Evolutionary conservation across 805 yeast species (phyloP).

Genomic region (Kockiozyma suomiensis): DNA sequence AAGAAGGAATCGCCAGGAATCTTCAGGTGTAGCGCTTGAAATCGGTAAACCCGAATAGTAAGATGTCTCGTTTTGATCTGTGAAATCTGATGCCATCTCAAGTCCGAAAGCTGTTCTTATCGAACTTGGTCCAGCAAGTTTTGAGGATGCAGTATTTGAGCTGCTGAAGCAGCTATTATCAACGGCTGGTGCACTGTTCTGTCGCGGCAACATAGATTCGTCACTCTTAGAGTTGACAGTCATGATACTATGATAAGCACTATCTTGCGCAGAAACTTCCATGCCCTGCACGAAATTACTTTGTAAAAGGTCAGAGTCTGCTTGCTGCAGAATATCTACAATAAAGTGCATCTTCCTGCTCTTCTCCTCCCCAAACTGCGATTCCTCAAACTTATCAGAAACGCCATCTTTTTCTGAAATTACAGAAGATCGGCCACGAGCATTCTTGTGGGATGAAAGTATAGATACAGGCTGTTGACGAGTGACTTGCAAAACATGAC

Average conservation of each 20-base stretch:
- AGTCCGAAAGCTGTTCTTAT: no score
- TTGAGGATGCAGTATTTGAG: no score
- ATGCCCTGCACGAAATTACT: not conserved
- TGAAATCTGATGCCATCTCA: no score
- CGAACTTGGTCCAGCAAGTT: no score
- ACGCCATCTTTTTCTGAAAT: not conserved
- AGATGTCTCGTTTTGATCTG: not conserved
- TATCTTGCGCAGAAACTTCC: no score
- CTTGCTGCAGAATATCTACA: not conserved
- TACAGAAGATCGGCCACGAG: not conserved
- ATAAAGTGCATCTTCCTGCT: not conserved
- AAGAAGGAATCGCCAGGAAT: constrained; percentile 2
- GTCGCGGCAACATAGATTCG: no score
- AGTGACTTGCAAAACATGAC: constrained; percentile 4
- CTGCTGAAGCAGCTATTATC: no score
- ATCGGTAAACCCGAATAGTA: no score
- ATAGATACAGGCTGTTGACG: not conserved
- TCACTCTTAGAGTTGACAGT: no score
- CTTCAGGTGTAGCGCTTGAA: not conserved
- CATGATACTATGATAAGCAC: no score
- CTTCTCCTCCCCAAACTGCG: constrained; percentile 5
- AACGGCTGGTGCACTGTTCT: no score
- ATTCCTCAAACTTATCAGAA: constrained; percentile 2
- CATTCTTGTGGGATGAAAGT: not conserved
- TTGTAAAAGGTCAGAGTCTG: not conserved